These are phyloP conservation scores for Alopecurus myosuroides DNA, from an alignment of 176 grass and related monocot species.

Conservation along the genomic window DNA sequence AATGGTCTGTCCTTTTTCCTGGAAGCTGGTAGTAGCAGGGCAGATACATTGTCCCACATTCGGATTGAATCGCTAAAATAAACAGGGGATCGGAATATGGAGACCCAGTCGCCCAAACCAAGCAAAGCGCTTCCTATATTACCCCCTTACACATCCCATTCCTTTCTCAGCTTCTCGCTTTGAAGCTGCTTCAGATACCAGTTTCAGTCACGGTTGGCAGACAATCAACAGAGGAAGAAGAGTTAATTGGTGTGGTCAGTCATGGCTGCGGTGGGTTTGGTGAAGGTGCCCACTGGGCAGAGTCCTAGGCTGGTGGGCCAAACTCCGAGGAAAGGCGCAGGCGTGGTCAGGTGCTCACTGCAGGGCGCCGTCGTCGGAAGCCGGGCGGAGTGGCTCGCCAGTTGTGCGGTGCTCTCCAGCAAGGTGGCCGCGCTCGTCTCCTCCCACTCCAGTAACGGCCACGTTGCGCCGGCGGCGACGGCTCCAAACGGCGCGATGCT, in stretches of 20 bases:
- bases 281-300: constrained; percentile 14
- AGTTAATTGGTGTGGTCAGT: constrained; percentile 14
- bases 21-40: background rate
- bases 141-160: background rate
- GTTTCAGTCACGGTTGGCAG: background rate
- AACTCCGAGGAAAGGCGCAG: background rate
- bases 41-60: background rate
- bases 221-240: background rate
- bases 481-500: constrained; percentile 5
- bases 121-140: constrained; percentile 20
- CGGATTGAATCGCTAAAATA: background rate
- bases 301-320: constrained; percentile 8
- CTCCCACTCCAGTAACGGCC: constrained; percentile 6
- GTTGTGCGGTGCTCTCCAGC: constrained; percentile 83
- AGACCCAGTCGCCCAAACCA: background rate
- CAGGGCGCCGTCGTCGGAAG: constrained; percentile 44
- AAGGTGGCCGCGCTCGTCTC: constrained; percentile 47
- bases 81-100: background rate
- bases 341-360: constrained; percentile 40
- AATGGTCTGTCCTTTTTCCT: background rate
- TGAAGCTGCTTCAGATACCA: constrained; percentile 31
- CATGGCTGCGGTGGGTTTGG: constrained; percentile 27
- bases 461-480: background rate
- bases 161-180: constrained; percentile 33
- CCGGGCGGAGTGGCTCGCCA: constrained; percentile 73